phyloP scores from a whole-genome alignment of 2,329 filamentous ascomycete species.

The Teratosphaeria pseudoeucalypti region DNA sequence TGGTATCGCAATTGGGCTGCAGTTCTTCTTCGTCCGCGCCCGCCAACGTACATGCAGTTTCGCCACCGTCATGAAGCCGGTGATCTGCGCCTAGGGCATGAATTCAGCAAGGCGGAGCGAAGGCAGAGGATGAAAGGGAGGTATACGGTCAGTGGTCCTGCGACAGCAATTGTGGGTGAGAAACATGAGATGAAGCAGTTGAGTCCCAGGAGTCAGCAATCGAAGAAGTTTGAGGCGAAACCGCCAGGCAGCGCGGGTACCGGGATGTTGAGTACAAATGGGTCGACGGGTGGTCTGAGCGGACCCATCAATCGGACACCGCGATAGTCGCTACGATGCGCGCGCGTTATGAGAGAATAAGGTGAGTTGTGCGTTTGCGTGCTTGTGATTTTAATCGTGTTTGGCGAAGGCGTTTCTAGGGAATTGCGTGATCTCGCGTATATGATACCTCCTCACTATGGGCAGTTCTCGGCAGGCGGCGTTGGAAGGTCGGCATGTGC shows the following conservation, averaged over 20 bases:
- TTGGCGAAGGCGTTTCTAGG: neutral
- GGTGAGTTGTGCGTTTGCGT: neutral
- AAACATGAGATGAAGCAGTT: slow-evolving; percentile 8
- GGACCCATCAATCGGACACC: neutral
- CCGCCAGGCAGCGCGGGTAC: neutral
- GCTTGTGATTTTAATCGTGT: neutral
- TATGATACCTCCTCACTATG: neutral
- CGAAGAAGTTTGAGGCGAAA: neutral
- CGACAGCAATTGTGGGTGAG: neutral
- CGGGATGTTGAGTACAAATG: neutral
- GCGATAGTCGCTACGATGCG: neutral
- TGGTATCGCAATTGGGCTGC: slow-evolving; percentile 68
- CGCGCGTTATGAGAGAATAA: neutral
- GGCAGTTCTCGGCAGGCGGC: neutral
- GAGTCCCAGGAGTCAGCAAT: neutral
- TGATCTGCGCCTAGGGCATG: slow-evolving; percentile 67
- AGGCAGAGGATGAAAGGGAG: slow-evolving; percentile 43
- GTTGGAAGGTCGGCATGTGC: neutral
- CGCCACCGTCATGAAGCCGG: slow-evolving; percentile 66
- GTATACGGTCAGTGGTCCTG: slow-evolving; percentile 12
- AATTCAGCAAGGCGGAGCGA: slow-evolving; percentile 34
- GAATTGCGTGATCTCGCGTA: neutral
- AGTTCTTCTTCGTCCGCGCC: slow-evolving; percentile 71
- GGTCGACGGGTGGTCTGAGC: neutral
- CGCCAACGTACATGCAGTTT: slow-evolving; percentile 82